These are phyloP conservation scores for Discostella stelligera DNA, from an alignment of 352 stramenopile species.

Conservation along the genomic window DNA sequence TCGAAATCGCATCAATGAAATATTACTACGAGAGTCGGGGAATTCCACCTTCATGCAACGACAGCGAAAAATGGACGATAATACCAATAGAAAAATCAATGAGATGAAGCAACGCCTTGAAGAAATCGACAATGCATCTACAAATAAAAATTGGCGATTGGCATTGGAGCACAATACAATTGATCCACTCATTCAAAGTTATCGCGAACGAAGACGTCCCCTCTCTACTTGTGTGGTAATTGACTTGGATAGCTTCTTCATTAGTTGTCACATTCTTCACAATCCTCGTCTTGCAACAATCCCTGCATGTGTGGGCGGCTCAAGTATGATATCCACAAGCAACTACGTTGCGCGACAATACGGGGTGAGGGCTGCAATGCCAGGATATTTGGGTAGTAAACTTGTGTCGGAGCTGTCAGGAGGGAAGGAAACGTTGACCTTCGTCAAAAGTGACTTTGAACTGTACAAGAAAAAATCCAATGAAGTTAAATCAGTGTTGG, in stretches of 20 bases:
- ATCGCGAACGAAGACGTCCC: constrained; percentile 36
- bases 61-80: constrained; percentile 86
- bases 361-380: constrained; percentile 94
- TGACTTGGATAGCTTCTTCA: constrained; percentile 98
- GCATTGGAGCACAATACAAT: constrained; percentile 45
- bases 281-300: constrained; percentile 86
- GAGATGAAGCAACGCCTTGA: constrained; percentile 3
- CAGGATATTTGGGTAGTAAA: constrained; percentile 93
- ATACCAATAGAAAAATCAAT: constrained; percentile 84
- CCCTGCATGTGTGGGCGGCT: constrained; percentile 89
- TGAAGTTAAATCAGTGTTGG: constrained; percentile 85
- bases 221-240: constrained; percentile 87
- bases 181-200: constrained; percentile 79
- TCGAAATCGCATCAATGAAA: constrained; percentile 88
- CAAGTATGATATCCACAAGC: constrained; percentile 92
- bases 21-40: constrained; percentile 92
- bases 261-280: constrained; percentile 93
- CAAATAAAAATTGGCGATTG: background rate
- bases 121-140: constrained; percentile 66
- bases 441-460: constrained; percentile 88
- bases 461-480: constrained; percentile 88
- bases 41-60: constrained; percentile 91
- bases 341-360: constrained; percentile 94
- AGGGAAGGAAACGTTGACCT: constrained; percentile 81
- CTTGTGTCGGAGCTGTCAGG: constrained; percentile 87